These are phyloP conservation scores for Chalciporus sp. DNA, from an alignment of 1,284 basidiomycete species.

Conservation along the genomic window DNA sequence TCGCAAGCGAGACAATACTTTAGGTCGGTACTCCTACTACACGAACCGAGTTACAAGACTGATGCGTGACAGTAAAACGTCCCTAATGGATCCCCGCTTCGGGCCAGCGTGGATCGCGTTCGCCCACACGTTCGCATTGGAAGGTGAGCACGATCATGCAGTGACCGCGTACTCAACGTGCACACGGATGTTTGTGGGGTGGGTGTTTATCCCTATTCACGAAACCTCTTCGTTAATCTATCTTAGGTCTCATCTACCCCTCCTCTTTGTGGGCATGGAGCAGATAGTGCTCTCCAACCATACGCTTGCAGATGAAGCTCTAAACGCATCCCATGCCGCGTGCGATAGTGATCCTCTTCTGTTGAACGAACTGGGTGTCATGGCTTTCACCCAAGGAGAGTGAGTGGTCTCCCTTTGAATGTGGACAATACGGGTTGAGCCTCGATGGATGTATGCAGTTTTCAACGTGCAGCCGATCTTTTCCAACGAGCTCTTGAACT, in stretches of 20 bases:
- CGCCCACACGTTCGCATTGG: conserved; percentile 94
- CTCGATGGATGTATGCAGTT: conserved; percentile 40
- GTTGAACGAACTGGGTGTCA: conserved; percentile 91
- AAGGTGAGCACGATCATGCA: conserved; percentile 98
- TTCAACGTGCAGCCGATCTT: conserved; percentile 66
- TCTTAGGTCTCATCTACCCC: conserved; percentile 84
- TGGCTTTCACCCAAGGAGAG: conserved; percentile 86
- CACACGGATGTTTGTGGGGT: conserved; percentile 93
- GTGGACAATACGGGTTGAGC: neutral
- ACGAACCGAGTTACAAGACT: neutral
- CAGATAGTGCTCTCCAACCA: conserved; percentile 90
- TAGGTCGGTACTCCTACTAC: conserved; percentile 53
- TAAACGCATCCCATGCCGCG: conserved; percentile 79
- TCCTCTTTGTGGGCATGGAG: conserved; percentile 98
- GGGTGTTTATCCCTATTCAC: conserved; percentile 27
- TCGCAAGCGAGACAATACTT: conserved; percentile 90
- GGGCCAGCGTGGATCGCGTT: conserved; percentile 97
- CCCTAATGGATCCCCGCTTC: conserved; percentile 95
- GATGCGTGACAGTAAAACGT: conserved; percentile 74
- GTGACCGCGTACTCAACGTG: conserved; percentile 98
- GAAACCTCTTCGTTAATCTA: conserved; percentile 6
- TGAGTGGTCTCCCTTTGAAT: conserved; percentile 43
- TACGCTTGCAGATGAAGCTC: conserved; percentile 82
- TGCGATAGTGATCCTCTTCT: conserved; percentile 88
- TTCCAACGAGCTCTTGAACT: conserved; percentile 76